Base-by-base conservation (phyloP, 305 asterid species). In the Striga hermonthica region DNA sequence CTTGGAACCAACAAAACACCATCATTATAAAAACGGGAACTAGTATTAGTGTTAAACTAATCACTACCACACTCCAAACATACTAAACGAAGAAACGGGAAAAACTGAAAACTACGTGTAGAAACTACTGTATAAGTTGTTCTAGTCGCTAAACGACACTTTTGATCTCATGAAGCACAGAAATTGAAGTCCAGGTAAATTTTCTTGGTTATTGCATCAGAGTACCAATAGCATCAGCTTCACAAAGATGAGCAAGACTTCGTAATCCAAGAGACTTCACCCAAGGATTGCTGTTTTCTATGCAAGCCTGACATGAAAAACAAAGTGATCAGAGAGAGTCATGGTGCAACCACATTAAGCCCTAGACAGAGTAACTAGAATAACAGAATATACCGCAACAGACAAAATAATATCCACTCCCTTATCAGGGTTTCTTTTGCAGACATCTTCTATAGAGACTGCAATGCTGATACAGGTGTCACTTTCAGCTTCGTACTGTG, bases 341-440 rank as follows among this genome's bases (percentile, higher is more conserved):
- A 71, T 65, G 16, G 35, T 60, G 75, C 44, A 54, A 72, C 71
- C 60, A 68, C 64, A 61, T 36, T 48, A 74, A 81, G 68, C n/a
- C 36, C 9, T 44, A 53, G 73, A 70, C 69, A 70, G 44, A 76
- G 67, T 15, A 56, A 75, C 54, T 35, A 72, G 69, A 71, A 64
- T 80, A 79, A 81, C 31, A 72, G 69, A 71, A 64, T 80, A 79
- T 82, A 94, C 99, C 96, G 76, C 95, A 48, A 90, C 86, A 73
- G 97, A 84, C 76, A 88, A 78, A 77, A 94, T 84, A 80, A 94
- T 85, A 79, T 94, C 99, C 78, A 94, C 99, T 66, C 99, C 99
- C 83, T 95, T 86, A 75, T 94, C 99, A 76, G 99, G 93, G 71
- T 90, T 79, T 84, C 84, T 85, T 81, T 75, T 82, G 87, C 99